Evolutionary conservation across 2,329 filamentous ascomycete genomes (phyloP).

Genomic region (Xylaria multiplex): DNA sequence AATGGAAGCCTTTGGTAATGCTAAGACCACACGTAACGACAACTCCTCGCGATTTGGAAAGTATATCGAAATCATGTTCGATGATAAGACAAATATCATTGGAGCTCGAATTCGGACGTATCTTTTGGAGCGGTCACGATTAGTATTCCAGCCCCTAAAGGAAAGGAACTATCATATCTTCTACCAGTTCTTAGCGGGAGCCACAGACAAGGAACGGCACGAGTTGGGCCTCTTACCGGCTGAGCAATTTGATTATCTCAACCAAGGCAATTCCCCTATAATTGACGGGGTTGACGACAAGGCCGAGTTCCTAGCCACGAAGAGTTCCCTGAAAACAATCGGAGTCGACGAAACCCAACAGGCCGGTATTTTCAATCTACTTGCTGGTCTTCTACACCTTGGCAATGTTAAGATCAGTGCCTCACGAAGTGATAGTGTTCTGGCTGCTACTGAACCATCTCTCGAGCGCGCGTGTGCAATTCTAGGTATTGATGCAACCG

Average conservation of each 20-base stretch:
- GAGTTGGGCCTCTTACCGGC: conserved; percentile 82
- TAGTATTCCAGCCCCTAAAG: conserved; percentile 97
- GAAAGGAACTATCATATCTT: conserved; percentile 99
- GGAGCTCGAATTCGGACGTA: conserved; percentile 98
- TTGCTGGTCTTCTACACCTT: conserved; percentile 91
- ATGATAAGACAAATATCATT: conserved; percentile 93
- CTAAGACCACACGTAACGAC: conserved; percentile 99
- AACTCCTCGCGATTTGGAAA: conserved; percentile 99
- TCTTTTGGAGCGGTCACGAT: conserved; percentile 89
- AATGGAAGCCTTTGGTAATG: conserved; percentile 99
- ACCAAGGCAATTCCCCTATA: conserved; percentile 88
- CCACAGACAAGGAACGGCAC: conserved; percentile 83
- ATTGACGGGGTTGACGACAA: conserved; percentile 97
- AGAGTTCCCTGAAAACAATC: conserved; percentile 86
- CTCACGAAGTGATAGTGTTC: conserved; percentile 85
- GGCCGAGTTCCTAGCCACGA: conserved; percentile 89
- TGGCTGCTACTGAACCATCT: conserved; percentile 82
- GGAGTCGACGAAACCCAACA: conserved; percentile 82
- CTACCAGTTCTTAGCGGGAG: conserved; percentile 94
- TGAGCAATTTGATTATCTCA: conserved; percentile 95
- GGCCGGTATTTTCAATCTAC: conserved; percentile 84
- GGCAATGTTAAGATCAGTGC: conserved; percentile 97
- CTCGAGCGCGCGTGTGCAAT: conserved; percentile 83
- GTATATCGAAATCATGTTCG: conserved; percentile 99
- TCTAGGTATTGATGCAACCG: conserved; percentile 83